phyloP scores from a whole-genome alignment of 164 flowering plant species.

The Paratinospora sagittata region DNA sequence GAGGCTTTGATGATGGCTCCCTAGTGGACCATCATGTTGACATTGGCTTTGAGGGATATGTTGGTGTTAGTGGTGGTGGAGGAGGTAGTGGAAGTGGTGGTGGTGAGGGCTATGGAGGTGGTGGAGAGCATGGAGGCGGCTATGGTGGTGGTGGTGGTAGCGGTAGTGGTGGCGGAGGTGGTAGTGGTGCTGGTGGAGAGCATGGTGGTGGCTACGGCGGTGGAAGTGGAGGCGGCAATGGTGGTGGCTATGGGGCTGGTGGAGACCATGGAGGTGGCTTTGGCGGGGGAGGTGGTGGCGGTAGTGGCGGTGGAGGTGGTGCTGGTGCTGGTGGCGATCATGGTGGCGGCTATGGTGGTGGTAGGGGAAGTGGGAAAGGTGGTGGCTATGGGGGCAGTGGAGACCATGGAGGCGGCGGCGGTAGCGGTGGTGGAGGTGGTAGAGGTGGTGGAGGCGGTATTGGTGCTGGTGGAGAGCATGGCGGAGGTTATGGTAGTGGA shows the following conservation, averaged over 20 bases:
- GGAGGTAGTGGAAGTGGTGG: no score
- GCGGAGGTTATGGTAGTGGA: no score
- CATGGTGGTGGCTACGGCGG: constrained; percentile 9
- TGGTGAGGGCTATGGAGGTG: background rate
- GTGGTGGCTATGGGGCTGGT: constrained; percentile 9
- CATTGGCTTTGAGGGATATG: background rate
- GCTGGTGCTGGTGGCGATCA: background rate
- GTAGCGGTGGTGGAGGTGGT: background rate
- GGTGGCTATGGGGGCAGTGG: background rate
- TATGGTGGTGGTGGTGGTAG: background rate
- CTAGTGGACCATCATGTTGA: no score
- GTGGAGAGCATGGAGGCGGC: background rate
- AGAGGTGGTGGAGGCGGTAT: constrained; percentile 1
- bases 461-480: background rate
- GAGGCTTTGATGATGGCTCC: no score
- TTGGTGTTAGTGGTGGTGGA: background rate
- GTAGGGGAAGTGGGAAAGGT: background rate
- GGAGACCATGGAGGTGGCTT: constrained; percentile 9
- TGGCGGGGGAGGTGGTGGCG: no score
- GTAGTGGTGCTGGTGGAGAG: constrained; percentile 12
- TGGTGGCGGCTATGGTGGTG: no score
- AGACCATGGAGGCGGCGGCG: background rate
- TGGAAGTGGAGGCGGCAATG: constrained; percentile 12
- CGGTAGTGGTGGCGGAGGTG: constrained; percentile 5
- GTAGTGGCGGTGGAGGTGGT: constrained; percentile 7